Conservation (phyloP, 164 flowering plant genomes). For the Saururus chinensis region DNA sequence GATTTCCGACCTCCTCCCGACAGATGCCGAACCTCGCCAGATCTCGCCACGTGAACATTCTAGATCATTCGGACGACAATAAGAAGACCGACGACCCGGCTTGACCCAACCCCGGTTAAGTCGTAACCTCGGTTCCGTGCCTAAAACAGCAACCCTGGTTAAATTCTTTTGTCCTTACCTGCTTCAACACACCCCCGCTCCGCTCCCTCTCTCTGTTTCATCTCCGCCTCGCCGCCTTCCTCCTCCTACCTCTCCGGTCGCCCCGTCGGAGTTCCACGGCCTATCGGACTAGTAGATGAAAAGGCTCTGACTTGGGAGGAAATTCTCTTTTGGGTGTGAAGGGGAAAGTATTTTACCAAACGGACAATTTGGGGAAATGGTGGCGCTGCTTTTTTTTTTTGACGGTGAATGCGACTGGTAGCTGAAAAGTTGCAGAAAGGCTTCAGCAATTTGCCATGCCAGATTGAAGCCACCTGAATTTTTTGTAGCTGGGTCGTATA, state of each 20-base stretch:
- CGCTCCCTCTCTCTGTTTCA: not conserved
- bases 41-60: constrained; percentile 10
- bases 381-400: too few relatives aligned
- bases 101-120: not conserved
- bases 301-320: not conserved
- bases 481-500: not conserved
- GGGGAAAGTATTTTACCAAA: too few relatives aligned
- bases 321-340: too few relatives aligned
- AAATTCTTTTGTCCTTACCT: constrained; percentile 9
- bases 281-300: not conserved
- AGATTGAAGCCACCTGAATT: not conserved
- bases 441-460: not conserved
- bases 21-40: constrained; percentile 4
- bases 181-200: not conserved
- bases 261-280: not conserved
- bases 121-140: not conserved
- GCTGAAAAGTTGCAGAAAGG: not conserved
- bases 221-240: constrained; percentile 3
- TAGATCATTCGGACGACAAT: not conserved
- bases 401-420: constrained; percentile 6
- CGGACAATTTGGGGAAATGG: too few relatives aligned
- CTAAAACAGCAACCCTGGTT: constrained; percentile 21
- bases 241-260: not conserved
- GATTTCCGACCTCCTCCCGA: constrained; percentile 2
- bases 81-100: too few relatives aligned